A percentile compares a stretch with the other conserved stretches of the same genome.
These are phyloP conservation scores for Sclerotinia borealis DNA, from an alignment of 2,329 filamentous ascomycete species.

Conservation along the genomic window DNA sequence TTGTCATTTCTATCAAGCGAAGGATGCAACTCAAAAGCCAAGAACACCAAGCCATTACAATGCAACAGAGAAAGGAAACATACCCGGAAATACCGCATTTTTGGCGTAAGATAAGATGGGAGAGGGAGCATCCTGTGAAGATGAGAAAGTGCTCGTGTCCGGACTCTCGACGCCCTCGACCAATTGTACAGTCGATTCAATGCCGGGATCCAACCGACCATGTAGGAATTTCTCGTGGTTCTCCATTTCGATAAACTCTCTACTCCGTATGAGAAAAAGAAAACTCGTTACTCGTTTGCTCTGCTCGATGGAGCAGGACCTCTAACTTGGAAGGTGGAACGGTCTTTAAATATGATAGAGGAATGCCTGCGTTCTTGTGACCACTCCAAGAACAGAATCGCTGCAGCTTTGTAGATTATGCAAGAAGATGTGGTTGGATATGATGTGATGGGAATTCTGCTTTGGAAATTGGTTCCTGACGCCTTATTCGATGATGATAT, in stretches of 20 bases:
- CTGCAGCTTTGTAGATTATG: neutral
- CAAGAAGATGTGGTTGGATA: neutral
- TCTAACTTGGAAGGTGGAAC: constrained; percentile 5
- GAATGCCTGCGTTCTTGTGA: constrained; percentile 6
- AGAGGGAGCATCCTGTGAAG: neutral
- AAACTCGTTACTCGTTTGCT: neutral
- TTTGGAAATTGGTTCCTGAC: neutral
- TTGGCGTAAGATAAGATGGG: neutral
- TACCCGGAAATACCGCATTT: neutral
- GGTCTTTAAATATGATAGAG: constrained; percentile 3
- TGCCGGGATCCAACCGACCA: constrained; percentile 6
- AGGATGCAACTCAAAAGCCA: constrained; percentile 11
- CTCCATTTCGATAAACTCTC: constrained; percentile 3
- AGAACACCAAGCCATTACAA: constrained; percentile 3
- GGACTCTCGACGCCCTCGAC: constrained; percentile 9
- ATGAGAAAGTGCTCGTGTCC: neutral
- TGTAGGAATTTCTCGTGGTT: constrained; percentile 4
- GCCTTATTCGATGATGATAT: constrained; percentile 6
- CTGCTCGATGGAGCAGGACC: neutral
- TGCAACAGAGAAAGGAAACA: neutral
- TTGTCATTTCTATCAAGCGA: neutral
- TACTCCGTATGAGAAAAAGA: neutral
- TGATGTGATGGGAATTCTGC: neutral
- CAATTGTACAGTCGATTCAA: constrained; percentile 3
- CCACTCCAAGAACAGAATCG: neutral